Percentiles rank a stretch among this genome's conserved stretches.
These are phyloP conservation scores for Emmonsia crescens DNA, from an alignment of 2,329 filamentous ascomycete species.

Conservation along the genomic window DNA sequence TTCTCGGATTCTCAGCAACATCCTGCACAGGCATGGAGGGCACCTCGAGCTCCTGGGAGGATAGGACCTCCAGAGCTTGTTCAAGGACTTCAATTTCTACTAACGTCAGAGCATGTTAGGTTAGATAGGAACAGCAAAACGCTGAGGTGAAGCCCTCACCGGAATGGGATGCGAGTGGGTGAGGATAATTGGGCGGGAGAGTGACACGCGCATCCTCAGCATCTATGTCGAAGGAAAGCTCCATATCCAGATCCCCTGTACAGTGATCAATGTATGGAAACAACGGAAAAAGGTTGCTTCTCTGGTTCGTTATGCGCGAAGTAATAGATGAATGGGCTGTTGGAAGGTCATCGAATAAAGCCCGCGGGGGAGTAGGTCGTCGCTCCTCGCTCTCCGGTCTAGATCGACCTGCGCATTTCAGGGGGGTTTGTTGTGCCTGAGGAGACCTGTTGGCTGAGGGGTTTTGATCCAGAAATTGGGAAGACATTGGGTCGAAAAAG, in stretches of 20 bases:
- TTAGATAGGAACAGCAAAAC: neutral
- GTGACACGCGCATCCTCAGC: neutral
- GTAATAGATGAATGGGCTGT: constrained; percentile 16
- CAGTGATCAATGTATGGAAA: constrained; percentile 1
- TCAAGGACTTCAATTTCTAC: neutral
- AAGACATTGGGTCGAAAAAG: neutral
- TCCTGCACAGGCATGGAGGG: neutral
- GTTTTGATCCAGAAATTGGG: neutral
- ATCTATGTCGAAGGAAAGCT: neutral
- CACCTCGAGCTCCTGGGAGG: neutral
- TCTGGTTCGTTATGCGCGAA: constrained; percentile 7
- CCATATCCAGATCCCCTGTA: neutral
- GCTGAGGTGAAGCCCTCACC: neutral
- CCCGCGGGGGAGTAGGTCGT: constrained; percentile 11
- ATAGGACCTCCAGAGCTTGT: neutral
- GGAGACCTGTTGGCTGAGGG: neutral
- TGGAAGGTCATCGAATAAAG: constrained; percentile 14
- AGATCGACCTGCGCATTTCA: neutral
- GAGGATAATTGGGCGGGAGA: neutral
- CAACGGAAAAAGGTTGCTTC: neutral
- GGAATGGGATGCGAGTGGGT: neutral
- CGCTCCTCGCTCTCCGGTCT: neutral
- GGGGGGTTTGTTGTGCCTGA: neutral
- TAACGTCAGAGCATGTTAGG: neutral
- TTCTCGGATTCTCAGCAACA: neutral